phyloP scores from a whole-genome alignment of 2,329 filamentous ascomycete genomes.

The Penicillium sp. region DNA sequence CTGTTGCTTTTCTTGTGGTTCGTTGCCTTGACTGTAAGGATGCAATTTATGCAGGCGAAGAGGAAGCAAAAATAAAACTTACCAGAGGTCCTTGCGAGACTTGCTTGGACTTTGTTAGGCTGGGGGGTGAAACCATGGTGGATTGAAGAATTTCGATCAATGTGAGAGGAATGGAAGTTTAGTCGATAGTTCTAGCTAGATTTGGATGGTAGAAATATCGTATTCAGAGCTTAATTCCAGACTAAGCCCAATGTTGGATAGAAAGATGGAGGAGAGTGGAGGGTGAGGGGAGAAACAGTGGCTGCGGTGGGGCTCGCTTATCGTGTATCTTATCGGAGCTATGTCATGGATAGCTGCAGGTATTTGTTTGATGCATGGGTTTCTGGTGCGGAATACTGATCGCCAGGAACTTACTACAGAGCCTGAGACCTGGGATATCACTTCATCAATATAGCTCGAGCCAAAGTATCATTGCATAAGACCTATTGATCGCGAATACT shows the following conservation, averaged over 20 bases:
- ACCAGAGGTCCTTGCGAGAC: conserved; percentile 37
- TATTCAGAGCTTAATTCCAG: not conserved
- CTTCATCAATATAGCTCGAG: not conserved
- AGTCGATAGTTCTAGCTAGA: not conserved
- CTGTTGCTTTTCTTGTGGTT: not conserved
- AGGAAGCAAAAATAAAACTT: conserved; percentile 11
- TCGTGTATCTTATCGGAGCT: conserved; percentile 1
- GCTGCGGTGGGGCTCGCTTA: conserved; percentile 1
- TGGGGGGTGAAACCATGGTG: conserved; percentile 21
- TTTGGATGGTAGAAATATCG: not conserved
- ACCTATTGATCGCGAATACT: conserved; percentile 10
- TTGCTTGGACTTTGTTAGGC: conserved; percentile 29
- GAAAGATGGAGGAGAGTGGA: conserved; percentile 1
- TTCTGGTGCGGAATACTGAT: not conserved
- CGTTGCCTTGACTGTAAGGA: not conserved
- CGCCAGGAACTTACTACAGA: not conserved
- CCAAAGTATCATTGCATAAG: conserved; percentile 13
- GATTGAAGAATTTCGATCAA: not conserved
- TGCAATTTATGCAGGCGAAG: not conserved
- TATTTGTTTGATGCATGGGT: not conserved
- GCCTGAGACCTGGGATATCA: not conserved
- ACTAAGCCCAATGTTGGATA: conserved; percentile 11
- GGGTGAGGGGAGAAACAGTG: not conserved
- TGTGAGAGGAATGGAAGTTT: not conserved
- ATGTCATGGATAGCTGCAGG: not conserved